Conservation (phyloP, 2,329 filamentous ascomycete genomes). For the Aspergillus puulaauensis region DNA sequence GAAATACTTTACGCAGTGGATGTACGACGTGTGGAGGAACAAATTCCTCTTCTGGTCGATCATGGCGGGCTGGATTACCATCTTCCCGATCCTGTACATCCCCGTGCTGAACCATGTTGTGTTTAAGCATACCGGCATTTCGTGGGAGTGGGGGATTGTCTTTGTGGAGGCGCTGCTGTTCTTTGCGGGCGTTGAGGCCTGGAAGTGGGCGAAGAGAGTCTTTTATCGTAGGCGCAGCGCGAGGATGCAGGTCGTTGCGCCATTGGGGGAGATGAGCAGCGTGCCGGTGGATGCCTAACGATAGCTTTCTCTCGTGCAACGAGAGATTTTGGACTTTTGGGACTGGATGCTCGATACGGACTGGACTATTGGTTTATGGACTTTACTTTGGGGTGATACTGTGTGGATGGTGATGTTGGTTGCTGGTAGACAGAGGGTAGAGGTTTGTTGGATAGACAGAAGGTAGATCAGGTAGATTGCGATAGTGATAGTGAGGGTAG, state of each 20-base stretch:
- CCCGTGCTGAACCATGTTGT: conserved; percentile 65
- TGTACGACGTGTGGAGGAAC: conserved; percentile 68
- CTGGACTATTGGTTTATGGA: no score
- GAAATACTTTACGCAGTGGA: conserved; percentile 65
- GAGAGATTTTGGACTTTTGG: not conserved
- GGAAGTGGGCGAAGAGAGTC: conserved; percentile 66
- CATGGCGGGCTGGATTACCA: conserved; percentile 55
- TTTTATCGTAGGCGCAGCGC: conserved; percentile 43
- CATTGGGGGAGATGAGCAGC: not conserved
- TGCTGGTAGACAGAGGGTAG: no score
- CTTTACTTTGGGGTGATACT: no score
- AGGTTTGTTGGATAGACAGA: no score
- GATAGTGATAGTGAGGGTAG: no score
- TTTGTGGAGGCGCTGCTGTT: conserved; percentile 62
- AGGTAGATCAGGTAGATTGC: no score
- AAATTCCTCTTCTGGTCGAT: conserved; percentile 69
- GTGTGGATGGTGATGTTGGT: no score
- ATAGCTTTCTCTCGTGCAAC: not conserved
- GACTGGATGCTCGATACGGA: not conserved
- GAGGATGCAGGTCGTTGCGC: not conserved
- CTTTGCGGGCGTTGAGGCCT: conserved; percentile 63
- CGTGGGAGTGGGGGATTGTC: conserved; percentile 70
- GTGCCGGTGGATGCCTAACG: conserved; percentile 2
- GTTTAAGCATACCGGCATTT: conserved; percentile 65
- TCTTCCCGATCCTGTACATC: conserved; percentile 66